Evolutionary conservation across 1,284 basidiomycete species (phyloP).

Genomic region (Malassezia dermatis): DNA sequence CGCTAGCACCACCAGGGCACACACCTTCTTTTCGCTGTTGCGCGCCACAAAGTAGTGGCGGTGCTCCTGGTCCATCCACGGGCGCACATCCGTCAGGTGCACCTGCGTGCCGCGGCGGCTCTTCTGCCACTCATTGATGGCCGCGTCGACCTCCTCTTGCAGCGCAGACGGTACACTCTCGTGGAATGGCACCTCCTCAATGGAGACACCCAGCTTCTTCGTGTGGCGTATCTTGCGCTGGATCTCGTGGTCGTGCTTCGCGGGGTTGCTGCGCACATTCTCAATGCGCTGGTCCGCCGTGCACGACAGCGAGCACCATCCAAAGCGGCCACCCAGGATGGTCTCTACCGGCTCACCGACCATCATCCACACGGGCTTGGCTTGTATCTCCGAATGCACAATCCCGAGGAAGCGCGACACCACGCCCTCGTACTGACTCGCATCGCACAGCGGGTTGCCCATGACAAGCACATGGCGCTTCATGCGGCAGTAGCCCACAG

Average conservation of each 20-base stretch:
- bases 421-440: constrained; percentile 51
- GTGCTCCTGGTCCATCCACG: constrained; percentile 55
- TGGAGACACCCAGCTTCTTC: constrained; percentile 53
- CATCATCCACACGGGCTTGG: constrained; percentile 56
- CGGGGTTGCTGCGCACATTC: constrained; percentile 50
- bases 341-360: constrained; percentile 52
- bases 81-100: constrained; percentile 54
- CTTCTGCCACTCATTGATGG: constrained; percentile 53
- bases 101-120: constrained; percentile 54
- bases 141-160: constrained; percentile 49
- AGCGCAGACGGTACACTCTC: constrained; percentile 50
- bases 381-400: constrained; percentile 44
- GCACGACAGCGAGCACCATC: constrained; percentile 54
- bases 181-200: constrained; percentile 42
- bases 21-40: constrained; percentile 50
- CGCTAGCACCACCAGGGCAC: constrained; percentile 54
- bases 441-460: constrained; percentile 54
- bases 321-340: constrained; percentile 52
- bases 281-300: constrained; percentile 55
- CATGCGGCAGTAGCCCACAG: constrained; percentile 51
- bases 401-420: constrained; percentile 50
- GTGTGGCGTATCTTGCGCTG: constrained; percentile 53
- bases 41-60: constrained; percentile 55
- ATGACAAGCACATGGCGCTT: constrained; percentile 51
- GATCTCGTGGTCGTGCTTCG: constrained; percentile 51